Evolutionary conservation across 2,329 filamentous ascomycete genomes (phyloP).

Genomic region (Aspergillus flavus): DNA sequence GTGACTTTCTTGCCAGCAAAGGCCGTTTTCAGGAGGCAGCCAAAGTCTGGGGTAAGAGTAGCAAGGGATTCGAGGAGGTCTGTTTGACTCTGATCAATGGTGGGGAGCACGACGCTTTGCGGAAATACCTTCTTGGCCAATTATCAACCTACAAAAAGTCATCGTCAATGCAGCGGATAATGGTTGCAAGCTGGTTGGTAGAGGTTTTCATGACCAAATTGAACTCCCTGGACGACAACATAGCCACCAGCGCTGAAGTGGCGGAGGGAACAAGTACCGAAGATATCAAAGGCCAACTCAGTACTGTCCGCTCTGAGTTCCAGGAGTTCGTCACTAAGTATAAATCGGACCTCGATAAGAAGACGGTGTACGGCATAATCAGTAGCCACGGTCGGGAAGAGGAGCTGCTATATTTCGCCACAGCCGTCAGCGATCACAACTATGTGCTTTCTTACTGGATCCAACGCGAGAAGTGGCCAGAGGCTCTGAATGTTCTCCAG

Average conservation of each 20-base stretch:
- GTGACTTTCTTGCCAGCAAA: slow-evolving; percentile 81
- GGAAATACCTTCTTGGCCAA: slow-evolving; percentile 87
- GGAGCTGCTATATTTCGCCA: slow-evolving; percentile 89
- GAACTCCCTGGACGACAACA: slow-evolving; percentile 90
- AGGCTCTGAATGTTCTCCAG: slow-evolving; percentile 85
- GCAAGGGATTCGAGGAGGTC: slow-evolving; percentile 95
- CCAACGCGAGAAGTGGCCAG: slow-evolving; percentile 87
- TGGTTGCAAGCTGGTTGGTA: slow-evolving; percentile 93
- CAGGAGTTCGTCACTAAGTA: slow-evolving; percentile 85
- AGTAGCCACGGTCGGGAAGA: slow-evolving; percentile 93
- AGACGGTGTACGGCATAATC: slow-evolving; percentile 93
- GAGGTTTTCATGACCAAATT: slow-evolving; percentile 98
- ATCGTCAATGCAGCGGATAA: slow-evolving; percentile 86
- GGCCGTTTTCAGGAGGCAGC: slow-evolving; percentile 85
- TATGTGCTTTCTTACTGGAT: slow-evolving; percentile 98
- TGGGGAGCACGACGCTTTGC: slow-evolving; percentile 83
- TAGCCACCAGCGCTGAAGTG: slow-evolving; percentile 83
- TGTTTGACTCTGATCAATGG: slow-evolving; percentile 88
- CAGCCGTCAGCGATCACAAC: slow-evolving; percentile 84
- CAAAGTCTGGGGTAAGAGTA: slow-evolving; percentile 88
- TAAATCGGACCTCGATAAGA: slow-evolving; percentile 83
- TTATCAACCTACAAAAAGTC: slow-evolving; percentile 79
- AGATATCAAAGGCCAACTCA: slow-evolving; percentile 69
- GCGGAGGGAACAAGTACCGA: slow-evolving; percentile 70
- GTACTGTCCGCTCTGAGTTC: slow-evolving; percentile 73